A percentile compares a stretch with the other conserved stretches of the same genome.
Evolutionary conservation across 345 rosid species (phyloP).

Genomic region (Aegle marmelos): DNA sequence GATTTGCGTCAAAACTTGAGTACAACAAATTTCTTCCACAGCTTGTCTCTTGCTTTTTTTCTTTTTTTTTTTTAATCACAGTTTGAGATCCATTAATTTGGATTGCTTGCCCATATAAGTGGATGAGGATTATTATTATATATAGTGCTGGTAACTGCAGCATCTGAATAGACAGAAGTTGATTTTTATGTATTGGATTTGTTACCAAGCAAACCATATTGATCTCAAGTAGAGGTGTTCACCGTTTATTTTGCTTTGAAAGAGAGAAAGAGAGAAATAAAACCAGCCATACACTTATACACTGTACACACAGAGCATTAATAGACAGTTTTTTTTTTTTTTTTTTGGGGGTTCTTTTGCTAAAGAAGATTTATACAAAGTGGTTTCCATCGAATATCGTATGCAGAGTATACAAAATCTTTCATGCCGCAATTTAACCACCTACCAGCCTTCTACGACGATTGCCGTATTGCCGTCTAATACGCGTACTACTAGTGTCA

Average conservation of each 20-base stretch:
- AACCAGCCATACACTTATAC: background rate
- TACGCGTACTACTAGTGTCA: no score
- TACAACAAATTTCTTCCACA: background rate
- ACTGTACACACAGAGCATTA: no score
- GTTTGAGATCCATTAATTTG: background rate
- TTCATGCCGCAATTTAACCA: background rate
- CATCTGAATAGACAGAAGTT: background rate
- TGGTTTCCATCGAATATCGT: background rate
- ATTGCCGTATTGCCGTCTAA: background rate
- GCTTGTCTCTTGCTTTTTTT: background rate
- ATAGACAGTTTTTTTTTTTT: no score
- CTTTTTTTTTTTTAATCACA: background rate
- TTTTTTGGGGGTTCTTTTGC: no score
- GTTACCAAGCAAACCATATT: background rate
- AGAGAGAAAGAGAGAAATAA: background rate
- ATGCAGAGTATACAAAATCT: background rate
- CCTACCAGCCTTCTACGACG: background rate
- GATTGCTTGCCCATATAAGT: background rate
- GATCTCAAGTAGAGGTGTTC: no score
- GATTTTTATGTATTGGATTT: background rate
- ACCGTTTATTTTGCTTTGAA: background rate
- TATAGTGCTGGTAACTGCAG: background rate
- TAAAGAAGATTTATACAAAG: background rate
- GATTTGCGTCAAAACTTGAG: slow-evolving; percentile 12
- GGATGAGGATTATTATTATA: background rate